Conservation (phyloP, 129 eudicot genomes). For the Lactuca saligna region DNA sequence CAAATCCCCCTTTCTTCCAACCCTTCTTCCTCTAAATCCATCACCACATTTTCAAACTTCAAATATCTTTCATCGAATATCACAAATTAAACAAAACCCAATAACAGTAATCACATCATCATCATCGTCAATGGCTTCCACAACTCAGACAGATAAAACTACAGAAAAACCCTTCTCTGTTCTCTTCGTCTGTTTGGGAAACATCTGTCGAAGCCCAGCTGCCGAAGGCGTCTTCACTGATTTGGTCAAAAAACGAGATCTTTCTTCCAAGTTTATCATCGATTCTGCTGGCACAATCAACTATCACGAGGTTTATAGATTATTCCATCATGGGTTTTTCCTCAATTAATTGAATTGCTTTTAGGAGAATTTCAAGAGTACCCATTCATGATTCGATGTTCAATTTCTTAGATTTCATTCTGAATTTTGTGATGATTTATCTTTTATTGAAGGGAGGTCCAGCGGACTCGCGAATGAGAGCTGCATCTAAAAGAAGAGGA, state of each 20-base stretch:
- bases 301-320: constrained; percentile 75
- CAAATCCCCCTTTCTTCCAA: constrained; percentile 36
- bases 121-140: constrained; percentile 61
- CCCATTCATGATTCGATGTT: constrained; percentile 19
- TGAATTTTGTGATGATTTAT: constrained; percentile 12
- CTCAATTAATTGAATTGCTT: not conserved
- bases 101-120: constrained; percentile 46
- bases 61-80: constrained; percentile 21
- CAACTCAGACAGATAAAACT: constrained; percentile 29
- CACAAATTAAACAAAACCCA: constrained; percentile 17
- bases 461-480: constrained; percentile 98
- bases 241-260: constrained; percentile 62
- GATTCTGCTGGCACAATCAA: constrained; percentile 98
- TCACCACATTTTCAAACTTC: constrained; percentile 33
- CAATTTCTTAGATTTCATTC: constrained; percentile 1
- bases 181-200: constrained; percentile 90
- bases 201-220: constrained; percentile 98
- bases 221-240: constrained; percentile 96
- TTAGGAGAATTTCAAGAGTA: constrained; percentile 1
- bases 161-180: constrained; percentile 67
- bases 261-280: constrained; percentile 61
- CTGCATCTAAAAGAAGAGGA: constrained; percentile 88
- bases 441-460: constrained; percentile 66
- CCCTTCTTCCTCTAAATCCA: constrained; percentile 21
- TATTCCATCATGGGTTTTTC: constrained; percentile 27